A percentile compares a stretch with the other conserved stretches of the same genome.
Conservation (phyloP, 192 early-diverging fungal species). For the Gryganskiella cystojenkinii region DNA sequence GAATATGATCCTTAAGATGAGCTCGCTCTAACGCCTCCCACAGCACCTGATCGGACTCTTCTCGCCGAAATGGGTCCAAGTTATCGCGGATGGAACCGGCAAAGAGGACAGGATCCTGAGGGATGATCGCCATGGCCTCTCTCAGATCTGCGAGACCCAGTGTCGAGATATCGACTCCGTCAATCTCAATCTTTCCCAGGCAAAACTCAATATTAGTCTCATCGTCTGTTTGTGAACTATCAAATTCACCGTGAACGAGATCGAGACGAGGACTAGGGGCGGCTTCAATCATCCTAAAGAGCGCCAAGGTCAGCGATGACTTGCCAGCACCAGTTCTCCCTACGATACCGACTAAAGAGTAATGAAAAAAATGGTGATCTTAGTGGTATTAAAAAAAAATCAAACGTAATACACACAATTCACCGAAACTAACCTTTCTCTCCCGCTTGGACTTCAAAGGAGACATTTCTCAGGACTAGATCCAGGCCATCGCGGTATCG, state of each 20-base stretch:
- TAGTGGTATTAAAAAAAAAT: too few relatives aligned
- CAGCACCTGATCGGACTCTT: conserved; percentile 61
- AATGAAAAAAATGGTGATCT: too few relatives aligned
- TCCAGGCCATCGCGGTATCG: conserved; percentile 85
- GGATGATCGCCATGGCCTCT: conserved; percentile 77
- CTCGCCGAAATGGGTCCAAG: conserved; percentile 66
- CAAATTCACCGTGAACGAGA: conserved; percentile 68
- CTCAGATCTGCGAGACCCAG: conserved; percentile 68
- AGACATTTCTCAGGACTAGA: conserved; percentile 79
- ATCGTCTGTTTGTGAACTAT: conserved; percentile 57
- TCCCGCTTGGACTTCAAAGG: conserved; percentile 54
- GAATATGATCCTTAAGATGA: conserved; percentile 74
- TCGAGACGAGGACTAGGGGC: conserved; percentile 64
- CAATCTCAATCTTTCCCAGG: conserved; percentile 64
- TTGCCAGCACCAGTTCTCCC: conserved; percentile 65
- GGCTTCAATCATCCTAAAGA: conserved; percentile 63
- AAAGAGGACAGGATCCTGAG: conserved; percentile 82
- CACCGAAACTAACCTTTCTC: too few relatives aligned
- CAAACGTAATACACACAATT: too few relatives aligned
- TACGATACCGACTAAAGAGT: conserved; percentile 89
- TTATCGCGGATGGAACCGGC: conserved; percentile 67
- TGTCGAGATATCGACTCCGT: conserved; percentile 71
- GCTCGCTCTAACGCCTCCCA: conserved; percentile 78
- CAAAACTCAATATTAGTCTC: conserved; percentile 53
- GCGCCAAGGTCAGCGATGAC: conserved; percentile 59